These are phyloP conservation scores for Fraxinus baroniana DNA, from an alignment of 305 asterid genomes.

Conservation along the genomic window DNA sequence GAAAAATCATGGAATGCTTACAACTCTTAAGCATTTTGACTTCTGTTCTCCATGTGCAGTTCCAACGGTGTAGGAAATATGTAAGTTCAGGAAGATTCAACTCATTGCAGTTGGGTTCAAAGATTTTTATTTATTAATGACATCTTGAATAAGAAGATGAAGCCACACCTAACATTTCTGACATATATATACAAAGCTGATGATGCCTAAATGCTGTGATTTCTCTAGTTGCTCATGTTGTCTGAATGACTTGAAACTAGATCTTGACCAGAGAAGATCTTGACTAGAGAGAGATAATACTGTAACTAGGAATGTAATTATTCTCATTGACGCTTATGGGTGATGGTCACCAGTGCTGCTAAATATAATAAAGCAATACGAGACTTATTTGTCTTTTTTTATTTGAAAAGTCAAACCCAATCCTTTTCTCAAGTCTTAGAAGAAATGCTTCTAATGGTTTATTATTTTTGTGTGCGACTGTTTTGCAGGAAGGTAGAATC, in stretches of 20 bases:
- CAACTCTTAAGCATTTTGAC: not conserved
- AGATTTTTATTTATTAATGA: not conserved
- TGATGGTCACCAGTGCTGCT: not conserved
- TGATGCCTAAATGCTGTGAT: not conserved
- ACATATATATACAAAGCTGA: slow-evolving; percentile 5
- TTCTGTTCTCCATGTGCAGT: not conserved
- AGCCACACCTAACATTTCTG: not conserved
- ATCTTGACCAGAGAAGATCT: slow-evolving; percentile 49
- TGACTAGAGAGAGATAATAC: slow-evolving; percentile 20
- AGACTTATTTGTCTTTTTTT: not conserved
- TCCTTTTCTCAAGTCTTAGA: slow-evolving; percentile 1
- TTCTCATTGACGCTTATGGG: not conserved
- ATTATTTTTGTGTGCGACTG: slow-evolving; percentile 23
- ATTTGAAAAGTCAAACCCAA: not conserved
- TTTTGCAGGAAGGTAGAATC: slow-evolving; percentile 71
- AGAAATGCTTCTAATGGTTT: slow-evolving; percentile 11
- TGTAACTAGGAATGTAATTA: not conserved
- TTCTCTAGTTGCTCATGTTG: slow-evolving; percentile 7
- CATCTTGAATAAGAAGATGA: not conserved
- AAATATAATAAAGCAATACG: not conserved
- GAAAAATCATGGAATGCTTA: not conserved
- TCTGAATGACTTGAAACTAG: slow-evolving; percentile 57
- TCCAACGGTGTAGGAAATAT: not conserved
- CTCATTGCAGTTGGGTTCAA: not conserved
- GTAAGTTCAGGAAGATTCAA: not conserved